Percentiles rank a stretch among this genome's conserved stretches.
Conservation (phyloP, 257 asterid species). For the Parsonsia alboflavescens region DNA sequence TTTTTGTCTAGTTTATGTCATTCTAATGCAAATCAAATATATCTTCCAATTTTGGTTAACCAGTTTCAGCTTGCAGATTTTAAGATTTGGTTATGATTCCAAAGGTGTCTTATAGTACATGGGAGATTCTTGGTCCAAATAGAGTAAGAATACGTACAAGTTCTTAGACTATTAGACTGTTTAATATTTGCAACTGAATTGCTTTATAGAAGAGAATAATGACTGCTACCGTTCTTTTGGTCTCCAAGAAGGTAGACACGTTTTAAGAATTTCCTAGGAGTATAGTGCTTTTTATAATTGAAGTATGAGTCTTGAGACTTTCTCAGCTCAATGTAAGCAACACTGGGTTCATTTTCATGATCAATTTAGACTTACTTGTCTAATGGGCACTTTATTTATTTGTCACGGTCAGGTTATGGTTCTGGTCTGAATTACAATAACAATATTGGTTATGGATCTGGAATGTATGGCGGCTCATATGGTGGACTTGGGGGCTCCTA, state of each 20-base stretch:
- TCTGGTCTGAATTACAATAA: constrained; percentile 52
- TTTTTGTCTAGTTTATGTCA: not conserved
- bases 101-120: not conserved
- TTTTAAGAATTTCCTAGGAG: not conserved
- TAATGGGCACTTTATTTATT: not conserved
- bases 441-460: constrained; percentile 66
- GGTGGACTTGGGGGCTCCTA: constrained; percentile 63
- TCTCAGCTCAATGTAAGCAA: not conserved
- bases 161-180: not conserved
- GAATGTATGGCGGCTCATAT: constrained; percentile 43
- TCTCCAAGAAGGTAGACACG: not conserved
- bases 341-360: not conserved
- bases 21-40: not conserved
- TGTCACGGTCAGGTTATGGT: constrained; percentile 46
- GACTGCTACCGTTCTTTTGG: not conserved
- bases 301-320: not conserved
- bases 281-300: not conserved
- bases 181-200: not conserved
- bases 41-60: not conserved
- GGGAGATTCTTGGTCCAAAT: not conserved
- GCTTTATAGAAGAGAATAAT: not conserved
- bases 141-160: not conserved
- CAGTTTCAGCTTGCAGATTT: not conserved
- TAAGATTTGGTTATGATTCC: not conserved
- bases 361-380: not conserved